Base-by-base conservation (phyloP, 208 protist species). In the Trypanosoma mega region DNA sequence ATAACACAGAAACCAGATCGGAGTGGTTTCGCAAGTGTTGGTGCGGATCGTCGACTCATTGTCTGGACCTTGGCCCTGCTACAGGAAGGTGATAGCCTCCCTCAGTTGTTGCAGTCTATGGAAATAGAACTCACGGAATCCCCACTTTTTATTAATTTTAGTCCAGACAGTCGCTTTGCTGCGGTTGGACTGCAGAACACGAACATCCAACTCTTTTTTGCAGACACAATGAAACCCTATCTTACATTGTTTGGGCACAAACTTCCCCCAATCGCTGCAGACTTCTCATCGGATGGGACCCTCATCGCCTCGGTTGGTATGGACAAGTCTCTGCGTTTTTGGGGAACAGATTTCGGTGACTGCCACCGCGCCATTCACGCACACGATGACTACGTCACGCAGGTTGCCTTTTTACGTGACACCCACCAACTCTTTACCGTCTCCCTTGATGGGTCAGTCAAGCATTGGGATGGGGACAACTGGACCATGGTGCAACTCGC, bases 251-350 rank as follows among this genome's bases (percentile, higher is more conserved):
- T 99, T 73, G 98, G 98, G 1, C 98, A 99, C 72, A 98, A 98
- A 63, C 78, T 99, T 20, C 98, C 99, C 0, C 95, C 98, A 0
- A 92, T 96, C 26, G 77, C 73, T 6, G 48, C 99, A 14, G 82
- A 90, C 62, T 97, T 99, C 58, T 94, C 78, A 30, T 84, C 79
- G 12, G 98, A 99, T 76, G 79, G 82, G 36, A 88, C 89, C 23
- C 72, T 98, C n/a, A 71, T 96, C n/a, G 90, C 94, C 2, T 97
- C 97, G n/a, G 98, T 93, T 2, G 94, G 87, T 21, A 98, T 98
- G 34, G 99, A 99, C 80, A 99, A 99, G 81, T 98, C 96, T 46
- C 74, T 99, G 37, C 98, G 98, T 54, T 96, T 99, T 50, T 99
- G 98, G 98, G 98, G 97, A 1, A 87, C 97, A 3, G 92, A 98